A percentile compares a stretch with the other conserved stretches of the same genome.
phyloP scores from a whole-genome alignment of 2,329 filamentous ascomycete genomes.

The Pseudocercospora eumusae region DNA sequence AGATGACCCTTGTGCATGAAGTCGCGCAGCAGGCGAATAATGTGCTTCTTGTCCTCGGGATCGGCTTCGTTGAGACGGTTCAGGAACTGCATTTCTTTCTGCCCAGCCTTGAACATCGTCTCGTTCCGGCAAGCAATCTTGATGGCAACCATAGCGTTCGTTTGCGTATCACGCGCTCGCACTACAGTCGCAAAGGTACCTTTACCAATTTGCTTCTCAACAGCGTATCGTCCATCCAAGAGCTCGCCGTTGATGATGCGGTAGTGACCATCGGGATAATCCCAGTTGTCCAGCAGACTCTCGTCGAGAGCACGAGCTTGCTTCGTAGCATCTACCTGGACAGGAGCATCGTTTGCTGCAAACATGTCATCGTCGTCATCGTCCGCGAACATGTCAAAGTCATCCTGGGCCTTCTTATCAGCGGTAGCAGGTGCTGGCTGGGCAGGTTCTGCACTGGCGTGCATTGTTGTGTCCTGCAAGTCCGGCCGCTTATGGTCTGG shows the following conservation, averaged over 20 bases:
- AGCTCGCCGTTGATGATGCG: constrained; percentile 91
- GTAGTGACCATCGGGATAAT: constrained; percentile 95
- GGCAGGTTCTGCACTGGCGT: constrained; percentile 30
- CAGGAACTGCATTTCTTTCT: constrained; percentile 91
- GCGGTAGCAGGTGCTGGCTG: constrained; percentile 1
- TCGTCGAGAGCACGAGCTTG: constrained; percentile 63
- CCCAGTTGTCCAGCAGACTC: constrained; percentile 86
- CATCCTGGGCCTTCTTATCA: constrained; percentile 30
- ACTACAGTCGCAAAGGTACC: constrained; percentile 98
- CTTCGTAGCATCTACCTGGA: constrained; percentile 50
- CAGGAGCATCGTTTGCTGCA: constrained; percentile 58
- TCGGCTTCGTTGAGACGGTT: constrained; percentile 84
- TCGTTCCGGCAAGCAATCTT: constrained; percentile 97
- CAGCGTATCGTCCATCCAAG: constrained; percentile 83
- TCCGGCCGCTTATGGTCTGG: constrained; percentile 36
- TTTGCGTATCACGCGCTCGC: constrained; percentile 75
- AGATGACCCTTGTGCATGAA: constrained; percentile 96
- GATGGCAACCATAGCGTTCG: constrained; percentile 75
- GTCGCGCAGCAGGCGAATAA: constrained; percentile 80
- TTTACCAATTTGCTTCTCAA: constrained; percentile 83
- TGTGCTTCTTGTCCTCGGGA: constrained; percentile 84
- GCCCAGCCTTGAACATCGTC: constrained; percentile 72
- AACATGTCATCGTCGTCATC: constrained; percentile 81
- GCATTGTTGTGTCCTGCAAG: constrained; percentile 30
- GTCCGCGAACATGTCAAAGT: constrained; percentile 65